Percentiles rank a stretch among this genome's conserved stretches.
phyloP scores from a whole-genome alignment of 345 rosid species.

The Camelina sativa region DNA sequence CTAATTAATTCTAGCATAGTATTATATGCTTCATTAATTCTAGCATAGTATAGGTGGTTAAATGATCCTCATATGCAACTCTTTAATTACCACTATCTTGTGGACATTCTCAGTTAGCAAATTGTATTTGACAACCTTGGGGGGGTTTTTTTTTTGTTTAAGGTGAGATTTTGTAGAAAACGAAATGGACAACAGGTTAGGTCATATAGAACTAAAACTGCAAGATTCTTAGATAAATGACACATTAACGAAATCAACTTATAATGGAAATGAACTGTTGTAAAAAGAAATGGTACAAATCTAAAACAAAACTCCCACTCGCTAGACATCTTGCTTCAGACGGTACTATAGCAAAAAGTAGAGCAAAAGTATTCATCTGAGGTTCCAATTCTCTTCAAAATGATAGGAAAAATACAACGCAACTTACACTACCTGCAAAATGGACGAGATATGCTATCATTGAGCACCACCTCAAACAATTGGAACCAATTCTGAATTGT shows the following conservation, averaged over 20 bases:
- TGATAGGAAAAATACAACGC: background rate
- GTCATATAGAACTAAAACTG: no score
- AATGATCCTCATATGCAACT: background rate
- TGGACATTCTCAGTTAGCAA: constrained; percentile 15
- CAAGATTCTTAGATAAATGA: no score
- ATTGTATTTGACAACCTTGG: background rate
- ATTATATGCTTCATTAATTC: no score
- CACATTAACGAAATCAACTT: no score
- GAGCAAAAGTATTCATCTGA: background rate
- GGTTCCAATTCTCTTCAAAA: background rate
- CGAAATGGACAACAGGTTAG: no score
- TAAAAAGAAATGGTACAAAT: no score
- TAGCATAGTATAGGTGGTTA: background rate
- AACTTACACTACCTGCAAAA: background rate
- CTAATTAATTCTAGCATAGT: no score
- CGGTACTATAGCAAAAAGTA: background rate
- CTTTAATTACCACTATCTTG: background rate
- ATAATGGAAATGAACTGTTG: no score
- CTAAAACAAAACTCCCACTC: no score
- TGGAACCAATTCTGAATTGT: background rate
- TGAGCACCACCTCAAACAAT: background rate
- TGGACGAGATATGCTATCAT: background rate
- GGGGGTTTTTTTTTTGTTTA: background rate
- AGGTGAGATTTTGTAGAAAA: no score
- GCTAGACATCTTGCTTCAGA: no score